Evolutionary conservation across 176 grass and related monocot species (phyloP).

Genomic region (Chloris gayana): DNA sequence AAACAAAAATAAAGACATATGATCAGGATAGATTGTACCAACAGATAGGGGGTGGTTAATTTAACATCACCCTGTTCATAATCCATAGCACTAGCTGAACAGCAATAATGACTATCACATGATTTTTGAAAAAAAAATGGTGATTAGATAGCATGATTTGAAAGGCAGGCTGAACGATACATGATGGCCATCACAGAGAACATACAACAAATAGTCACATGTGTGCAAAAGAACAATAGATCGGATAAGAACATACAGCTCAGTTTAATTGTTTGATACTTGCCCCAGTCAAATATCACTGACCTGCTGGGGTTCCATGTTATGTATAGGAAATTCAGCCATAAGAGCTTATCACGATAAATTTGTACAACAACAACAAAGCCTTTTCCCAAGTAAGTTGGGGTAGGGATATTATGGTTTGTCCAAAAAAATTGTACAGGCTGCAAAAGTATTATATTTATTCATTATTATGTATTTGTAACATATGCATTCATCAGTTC

Average conservation of each 20-base stretch:
- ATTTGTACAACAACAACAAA: too few relatives aligned
- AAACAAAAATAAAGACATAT: conserved; percentile 41
- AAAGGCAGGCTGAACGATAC: background rate
- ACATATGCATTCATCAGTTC: background rate
- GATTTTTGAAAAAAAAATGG: background rate
- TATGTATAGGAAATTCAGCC: background rate
- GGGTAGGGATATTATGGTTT: too few relatives aligned
- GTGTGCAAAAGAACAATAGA: background rate
- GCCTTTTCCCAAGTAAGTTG: too few relatives aligned
- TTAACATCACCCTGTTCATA: too few relatives aligned
- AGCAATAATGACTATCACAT: conserved; percentile 12
- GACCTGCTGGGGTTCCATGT: background rate
- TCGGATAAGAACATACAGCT: background rate
- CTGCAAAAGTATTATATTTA: background rate
- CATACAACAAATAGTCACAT: background rate
- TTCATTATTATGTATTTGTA: background rate
- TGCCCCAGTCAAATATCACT: background rate
- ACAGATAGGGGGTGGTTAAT: background rate
- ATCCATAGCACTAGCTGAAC: too few relatives aligned
- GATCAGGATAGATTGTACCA: background rate
- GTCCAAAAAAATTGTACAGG: background rate
- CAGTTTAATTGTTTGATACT: background rate
- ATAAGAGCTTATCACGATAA: background rate
- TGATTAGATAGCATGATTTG: background rate
- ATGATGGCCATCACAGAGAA: background rate